Evolutionary conservation across 768 basidiomycete genomes (phyloP).

Genomic region (Hebeloma cylindrosporum): DNA sequence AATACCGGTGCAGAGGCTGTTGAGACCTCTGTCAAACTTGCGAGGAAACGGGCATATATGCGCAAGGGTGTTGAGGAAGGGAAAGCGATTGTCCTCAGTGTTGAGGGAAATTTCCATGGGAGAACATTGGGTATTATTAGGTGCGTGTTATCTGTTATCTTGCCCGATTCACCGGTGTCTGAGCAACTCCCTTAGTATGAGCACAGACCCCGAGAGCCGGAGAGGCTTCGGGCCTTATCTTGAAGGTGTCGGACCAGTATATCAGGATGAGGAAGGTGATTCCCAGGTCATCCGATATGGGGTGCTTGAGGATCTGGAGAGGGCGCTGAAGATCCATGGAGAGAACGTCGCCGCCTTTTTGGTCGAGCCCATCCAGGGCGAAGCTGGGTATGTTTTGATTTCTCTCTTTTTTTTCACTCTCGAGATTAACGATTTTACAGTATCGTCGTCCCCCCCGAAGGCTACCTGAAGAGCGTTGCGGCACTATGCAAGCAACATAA

Average conservation of each 20-base stretch:
- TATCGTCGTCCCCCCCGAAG: conserved; percentile 87
- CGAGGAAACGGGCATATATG: conserved; percentile 95
- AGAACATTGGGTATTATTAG: conserved; percentile 88
- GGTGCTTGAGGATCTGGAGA: conserved; percentile 75
- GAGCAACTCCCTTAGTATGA: conserved; percentile 57
- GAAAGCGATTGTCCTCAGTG: conserved; percentile 83
- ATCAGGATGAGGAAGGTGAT: conserved; percentile 49
- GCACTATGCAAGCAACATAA: conserved; percentile 90
- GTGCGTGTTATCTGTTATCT: conserved; percentile 32
- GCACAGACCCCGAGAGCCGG: conserved; percentile 90
- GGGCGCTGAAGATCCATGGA: conserved; percentile 79
- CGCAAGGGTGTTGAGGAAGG: conserved; percentile 81
- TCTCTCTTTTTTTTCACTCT: conserved; percentile 5
- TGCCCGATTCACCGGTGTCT: conserved; percentile 7
- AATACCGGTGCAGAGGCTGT: conserved; percentile 99
- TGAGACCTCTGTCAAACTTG: conserved; percentile 94
- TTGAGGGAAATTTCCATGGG: conserved; percentile 93
- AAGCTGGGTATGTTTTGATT: conserved; percentile 73
- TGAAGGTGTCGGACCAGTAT: conserved; percentile 79
- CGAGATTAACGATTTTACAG: conserved; percentile 46
- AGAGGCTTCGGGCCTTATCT: conserved; percentile 91
- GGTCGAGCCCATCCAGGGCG: conserved; percentile 98
- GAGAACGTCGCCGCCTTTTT: conserved; percentile 88
- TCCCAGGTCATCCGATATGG: conserved; percentile 77
- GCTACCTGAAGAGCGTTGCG: conserved; percentile 78